Conservation (phyloP, 2,329 filamentous ascomycete species). For the Xylariomycetidae sp. region DNA sequence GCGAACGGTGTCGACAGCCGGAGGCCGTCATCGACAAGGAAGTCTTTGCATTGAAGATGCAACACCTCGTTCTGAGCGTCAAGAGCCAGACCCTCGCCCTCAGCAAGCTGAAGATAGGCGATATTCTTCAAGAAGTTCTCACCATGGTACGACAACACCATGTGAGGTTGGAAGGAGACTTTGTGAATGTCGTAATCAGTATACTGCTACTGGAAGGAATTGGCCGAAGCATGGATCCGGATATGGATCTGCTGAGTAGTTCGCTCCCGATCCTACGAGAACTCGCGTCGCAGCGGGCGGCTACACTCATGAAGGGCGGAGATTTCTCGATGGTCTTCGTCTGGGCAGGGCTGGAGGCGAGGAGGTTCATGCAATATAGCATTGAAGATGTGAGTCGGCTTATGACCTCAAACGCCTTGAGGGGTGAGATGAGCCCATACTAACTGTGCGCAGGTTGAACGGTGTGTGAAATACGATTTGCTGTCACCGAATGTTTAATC, state of each 20-base stretch:
- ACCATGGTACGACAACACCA: constrained; percentile 90
- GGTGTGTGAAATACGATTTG: constrained; percentile 86
- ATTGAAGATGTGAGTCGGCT: constrained; percentile 69
- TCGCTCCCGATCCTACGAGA: constrained; percentile 87
- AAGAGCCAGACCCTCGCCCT: constrained; percentile 88
- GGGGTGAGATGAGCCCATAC: too few species aligned
- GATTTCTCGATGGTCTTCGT: constrained; percentile 84
- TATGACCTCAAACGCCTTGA: too few species aligned
- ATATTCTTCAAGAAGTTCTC: constrained; percentile 86
- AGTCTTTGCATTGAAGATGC: constrained; percentile 92
- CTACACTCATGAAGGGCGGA: constrained; percentile 63
- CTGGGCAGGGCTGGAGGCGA: constrained; percentile 85
- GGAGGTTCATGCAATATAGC: constrained; percentile 84
- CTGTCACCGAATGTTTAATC: constrained; percentile 77
- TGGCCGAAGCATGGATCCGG: constrained; percentile 77
- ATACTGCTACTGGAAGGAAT: constrained; percentile 93
- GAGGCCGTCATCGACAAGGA: constrained; percentile 85
- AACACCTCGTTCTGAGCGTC: constrained; percentile 86
- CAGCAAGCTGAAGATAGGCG: constrained; percentile 92
- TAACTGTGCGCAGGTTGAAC: constrained; percentile 80
- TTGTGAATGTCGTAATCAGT: constrained; percentile 95
- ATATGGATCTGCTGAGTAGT: constrained; percentile 79
- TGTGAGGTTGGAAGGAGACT: constrained; percentile 92
- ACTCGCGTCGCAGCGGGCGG: constrained; percentile 72
- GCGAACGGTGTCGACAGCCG: constrained; percentile 88